A percentile compares a stretch with the other conserved stretches of the same genome.
phyloP scores from a whole-genome alignment of 1,284 basidiomycete species.

The Boletellus deceptivus region DNA sequence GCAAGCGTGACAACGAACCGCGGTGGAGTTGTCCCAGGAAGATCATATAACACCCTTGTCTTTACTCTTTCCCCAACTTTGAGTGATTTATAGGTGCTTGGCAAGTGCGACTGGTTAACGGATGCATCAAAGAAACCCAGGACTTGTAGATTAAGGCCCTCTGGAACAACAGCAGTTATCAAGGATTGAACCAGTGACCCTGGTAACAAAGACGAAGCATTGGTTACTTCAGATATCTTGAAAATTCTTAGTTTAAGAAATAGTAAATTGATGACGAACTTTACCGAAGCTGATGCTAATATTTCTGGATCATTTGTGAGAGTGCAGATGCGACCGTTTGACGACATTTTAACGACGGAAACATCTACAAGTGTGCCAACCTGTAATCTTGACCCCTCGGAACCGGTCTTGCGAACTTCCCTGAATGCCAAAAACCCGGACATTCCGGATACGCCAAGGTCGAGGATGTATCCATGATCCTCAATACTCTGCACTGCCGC shows the following conservation, averaged over 20 bases:
- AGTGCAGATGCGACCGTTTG: conserved; percentile 70
- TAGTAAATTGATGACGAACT: conserved; percentile 25
- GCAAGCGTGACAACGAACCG: conserved; percentile 79
- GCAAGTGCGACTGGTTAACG: conserved; percentile 80
- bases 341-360: conserved; percentile 60
- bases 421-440: conserved; percentile 81
- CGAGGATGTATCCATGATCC: conserved; percentile 93
- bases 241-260: conserved; percentile 11
- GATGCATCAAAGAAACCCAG: conserved; percentile 95
- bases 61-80: conserved; percentile 88
- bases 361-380: conserved; percentile 69
- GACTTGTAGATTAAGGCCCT: conserved; percentile 87
- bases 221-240: conserved; percentile 74
- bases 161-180: conserved; percentile 76
- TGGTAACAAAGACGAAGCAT: conserved; percentile 82
- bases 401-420: conserved; percentile 49
- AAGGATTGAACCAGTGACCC: conserved; percentile 84
- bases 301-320: conserved; percentile 51
- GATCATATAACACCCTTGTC: conserved; percentile 84
- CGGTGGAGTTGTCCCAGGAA: conserved; percentile 66
- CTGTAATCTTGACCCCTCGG: conserved; percentile 48
- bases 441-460: conserved; percentile 74
- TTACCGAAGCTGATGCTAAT: conserved; percentile 53
- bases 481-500: conserved; percentile 84
- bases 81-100: conserved; percentile 51